Base-by-base conservation (phyloP, 805 yeast genomes). In the Kuraishia ogatae region DNA sequence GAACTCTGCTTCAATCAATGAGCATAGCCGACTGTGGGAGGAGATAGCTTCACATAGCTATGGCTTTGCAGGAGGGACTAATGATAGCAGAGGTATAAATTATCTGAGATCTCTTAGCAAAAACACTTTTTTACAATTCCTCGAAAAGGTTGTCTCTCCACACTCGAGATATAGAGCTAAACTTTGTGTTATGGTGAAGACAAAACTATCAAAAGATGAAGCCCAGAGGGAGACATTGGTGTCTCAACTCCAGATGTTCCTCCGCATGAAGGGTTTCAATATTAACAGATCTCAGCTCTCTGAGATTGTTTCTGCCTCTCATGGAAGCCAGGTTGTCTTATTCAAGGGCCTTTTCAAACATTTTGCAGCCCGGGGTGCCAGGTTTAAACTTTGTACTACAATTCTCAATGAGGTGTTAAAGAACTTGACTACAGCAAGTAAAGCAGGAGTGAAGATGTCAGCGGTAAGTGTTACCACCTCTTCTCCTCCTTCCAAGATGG, bases 11-110 rank as follows among this genome's bases (percentile, higher is more conserved):
- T 20, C 47, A 15, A 55, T 76, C 61, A 72, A 66, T 49, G 56
- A 62, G 2, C 92, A 86, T 64, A 75, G 72, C 56, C 68, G 68
- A 29, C 59, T 66, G 46, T 76, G 81, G 78, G 82, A 78, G 54
- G 79, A 79, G 55, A 81, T 85, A 2, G 59, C 73, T 2, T 75
- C 71, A 47, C 21, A 21, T n/a, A 21, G 13, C 17, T 53, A 49
- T 24, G 69, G 71, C 47, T 64, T 68, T 3, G 72, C 57, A 1
- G 61, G 57, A 2, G 57, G 64, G 1, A 69, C 66, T 1, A 63
- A 64, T 11, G 69, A 75, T 57, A 59, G 62, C 2, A 61, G 75
- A 22, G 81, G 78, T 60, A 8, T 56, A 2, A 46, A 55, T 0
- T 20, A 71, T 0, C 58, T 82, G 0, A 57, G 64, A 20, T 53